phyloP scores from a whole-genome alignment of 2,329 filamentous ascomycete genomes.

The Hymenoscyphus scutula region DNA sequence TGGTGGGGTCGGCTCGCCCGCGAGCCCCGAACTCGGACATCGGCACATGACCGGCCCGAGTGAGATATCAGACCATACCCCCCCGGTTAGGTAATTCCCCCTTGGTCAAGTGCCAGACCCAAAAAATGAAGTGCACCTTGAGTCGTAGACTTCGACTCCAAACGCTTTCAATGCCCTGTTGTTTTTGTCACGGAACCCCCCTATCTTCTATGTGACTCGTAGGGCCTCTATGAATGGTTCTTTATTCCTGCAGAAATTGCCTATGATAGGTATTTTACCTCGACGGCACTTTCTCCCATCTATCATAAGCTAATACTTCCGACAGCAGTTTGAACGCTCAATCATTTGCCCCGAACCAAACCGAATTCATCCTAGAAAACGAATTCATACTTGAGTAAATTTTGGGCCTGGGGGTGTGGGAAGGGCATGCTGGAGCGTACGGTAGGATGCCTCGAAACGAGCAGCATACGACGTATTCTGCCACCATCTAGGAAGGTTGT shows the following conservation, averaged over 20 bases:
- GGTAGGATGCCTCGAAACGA: slow-evolving; percentile 54
- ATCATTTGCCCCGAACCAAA: neutral
- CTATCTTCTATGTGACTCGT: neutral
- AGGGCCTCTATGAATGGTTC: neutral
- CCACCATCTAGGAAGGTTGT: slow-evolving; percentile 36
- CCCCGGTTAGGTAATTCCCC: no score
- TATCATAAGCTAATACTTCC: neutral
- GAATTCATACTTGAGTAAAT: neutral
- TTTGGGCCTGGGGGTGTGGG: slow-evolving; percentile 14
- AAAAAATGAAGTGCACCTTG: neutral
- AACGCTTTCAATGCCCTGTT: neutral
- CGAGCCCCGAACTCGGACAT: neutral
- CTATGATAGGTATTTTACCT: neutral
- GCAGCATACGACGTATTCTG: slow-evolving; percentile 51
- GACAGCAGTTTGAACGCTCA: neutral
- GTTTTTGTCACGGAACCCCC: neutral
- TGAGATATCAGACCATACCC: neutral
- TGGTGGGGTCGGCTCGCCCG: neutral
- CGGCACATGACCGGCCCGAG: neutral
- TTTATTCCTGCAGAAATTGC: neutral
- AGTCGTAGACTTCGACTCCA: slow-evolving; percentile 3
- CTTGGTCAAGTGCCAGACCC: no score
- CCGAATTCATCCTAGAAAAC: neutral
- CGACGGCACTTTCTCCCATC: neutral
- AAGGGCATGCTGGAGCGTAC: slow-evolving; percentile 58